Percentiles rank a stretch among this genome's conserved stretches.
phyloP scores from a whole-genome alignment of 768 basidiomycete species.

The Kwoniella bestiolae region DNA sequence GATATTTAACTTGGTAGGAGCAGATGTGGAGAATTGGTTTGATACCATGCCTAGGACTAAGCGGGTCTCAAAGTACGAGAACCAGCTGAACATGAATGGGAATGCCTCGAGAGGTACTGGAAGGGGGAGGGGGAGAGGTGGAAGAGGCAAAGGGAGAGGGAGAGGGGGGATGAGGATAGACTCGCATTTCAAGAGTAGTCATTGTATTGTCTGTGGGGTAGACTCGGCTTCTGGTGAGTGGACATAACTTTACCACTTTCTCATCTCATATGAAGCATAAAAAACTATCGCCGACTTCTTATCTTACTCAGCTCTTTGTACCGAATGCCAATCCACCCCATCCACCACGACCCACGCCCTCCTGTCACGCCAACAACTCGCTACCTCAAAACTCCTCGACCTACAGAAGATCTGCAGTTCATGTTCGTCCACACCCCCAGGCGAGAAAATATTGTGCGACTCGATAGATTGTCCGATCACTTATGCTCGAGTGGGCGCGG shows the following conservation, averaged over 20 bases:
- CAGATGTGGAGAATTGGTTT: slow-evolving; percentile 84
- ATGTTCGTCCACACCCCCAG: slow-evolving; percentile 66
- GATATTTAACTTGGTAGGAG: slow-evolving; percentile 88
- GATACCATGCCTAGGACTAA: slow-evolving; percentile 77
- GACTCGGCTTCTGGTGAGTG: slow-evolving; percentile 64
- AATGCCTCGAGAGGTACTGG: slow-evolving; percentile 9
- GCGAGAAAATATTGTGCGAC: slow-evolving; percentile 73
- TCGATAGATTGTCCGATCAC: slow-evolving; percentile 86
- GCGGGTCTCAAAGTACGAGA: slow-evolving; percentile 57
- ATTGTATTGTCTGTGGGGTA: slow-evolving; percentile 72
- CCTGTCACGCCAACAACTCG: slow-evolving; percentile 63
- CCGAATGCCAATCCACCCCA: slow-evolving; percentile 64
- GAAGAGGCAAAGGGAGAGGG: slow-evolving; percentile 7
- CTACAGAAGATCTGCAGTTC: slow-evolving; percentile 73
- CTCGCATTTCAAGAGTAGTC: slow-evolving; percentile 72
- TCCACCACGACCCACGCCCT: slow-evolving; percentile 67
- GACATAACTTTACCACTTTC: not conserved
- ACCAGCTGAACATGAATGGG: slow-evolving; percentile 32
- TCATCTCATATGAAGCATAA: slow-evolving; percentile 2
- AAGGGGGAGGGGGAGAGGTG: slow-evolving; percentile 50
- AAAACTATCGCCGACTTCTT: not conserved
- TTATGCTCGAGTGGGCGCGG: slow-evolving; percentile 68
- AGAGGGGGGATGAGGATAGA: slow-evolving; percentile 64
- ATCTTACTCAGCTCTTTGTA: slow-evolving; percentile 62
- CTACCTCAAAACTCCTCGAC: slow-evolving; percentile 65